Evolutionary conservation across 2,329 filamentous ascomycete species (phyloP), one percentile per base, ranked within the genome.

Genomic region (Orbilia oligospora): DNA sequence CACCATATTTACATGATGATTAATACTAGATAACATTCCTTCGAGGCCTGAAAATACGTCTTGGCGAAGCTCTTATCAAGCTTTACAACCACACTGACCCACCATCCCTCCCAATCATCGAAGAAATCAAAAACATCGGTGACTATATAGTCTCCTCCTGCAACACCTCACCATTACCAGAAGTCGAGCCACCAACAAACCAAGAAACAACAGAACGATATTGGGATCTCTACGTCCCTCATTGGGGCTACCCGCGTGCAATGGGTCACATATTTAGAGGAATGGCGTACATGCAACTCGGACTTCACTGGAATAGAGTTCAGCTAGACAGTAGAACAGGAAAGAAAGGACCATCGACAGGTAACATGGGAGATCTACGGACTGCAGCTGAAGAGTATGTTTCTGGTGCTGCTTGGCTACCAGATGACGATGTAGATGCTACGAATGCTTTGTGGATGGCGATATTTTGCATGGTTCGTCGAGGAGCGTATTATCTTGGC

Each of bases 181-280:
- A 81, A 55, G 72, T 80, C 27, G 77, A 79, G 22, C 80, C 80
- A 0, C 81, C 81, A 14, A 78, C 77, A 27, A 58, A 78, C 4
- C 72, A 81, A 16, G 69, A 78, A 67, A 78, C 70, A 18, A 64
- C 51, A 6, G 71, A 78, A 8, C 64, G 79, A 24, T 80, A 80
- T 33, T 80, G 80, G 41, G 81, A 80, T 27, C 75, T 81, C 12
- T 82, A 81, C 65, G 80, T 81, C 38, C 76, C 81, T 4, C 81
- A 82, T 24, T 82, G 81, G 48, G 76, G 76, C 1, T 76, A 80
- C 9, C 81, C 81, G 2, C 68, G 81, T 12, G 72, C 80, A 33
- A 80, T 80, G 51, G 81, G 79, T 1, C 78, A 82, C 61, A 71
- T 72, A 22, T 81, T 82, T 49, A 70, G 79, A 30, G 81, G 80